phyloP scores from a whole-genome alignment of 1,139 yeast genomes.

The Pichia sp. region DNA sequence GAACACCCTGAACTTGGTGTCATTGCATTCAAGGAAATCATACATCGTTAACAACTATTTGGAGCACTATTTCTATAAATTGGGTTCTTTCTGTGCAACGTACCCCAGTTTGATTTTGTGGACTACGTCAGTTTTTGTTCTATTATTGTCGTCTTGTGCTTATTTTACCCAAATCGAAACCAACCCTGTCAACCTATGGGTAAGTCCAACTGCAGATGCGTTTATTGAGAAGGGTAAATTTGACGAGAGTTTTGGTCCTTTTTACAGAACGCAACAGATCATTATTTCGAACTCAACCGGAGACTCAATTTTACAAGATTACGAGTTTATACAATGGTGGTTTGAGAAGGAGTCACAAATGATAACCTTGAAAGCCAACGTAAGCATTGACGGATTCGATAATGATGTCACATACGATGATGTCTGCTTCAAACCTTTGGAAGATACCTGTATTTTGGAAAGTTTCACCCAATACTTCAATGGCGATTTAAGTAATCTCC shows the following conservation, averaged over 20 bases:
- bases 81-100: conserved; percentile 55
- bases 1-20: conserved; percentile 4
- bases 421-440: conserved; percentile 78
- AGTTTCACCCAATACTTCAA: conserved; percentile 85
- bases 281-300: conserved; percentile 69
- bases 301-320: conserved; percentile 47
- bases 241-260: conserved; percentile 84
- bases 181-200: conserved; percentile 85
- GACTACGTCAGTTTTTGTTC: conserved; percentile 42
- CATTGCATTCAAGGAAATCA: conserved; percentile 26
- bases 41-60: conserved; percentile 43
- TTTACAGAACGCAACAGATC: conserved; percentile 83
- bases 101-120: conserved; percentile 56
- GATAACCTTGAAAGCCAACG: conserved; percentile 24
- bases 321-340: conserved; percentile 84
- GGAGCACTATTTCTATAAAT: conserved; percentile 41
- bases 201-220: conserved; percentile 72
- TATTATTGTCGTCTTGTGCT: conserved; percentile 51
- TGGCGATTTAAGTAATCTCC: conserved; percentile 54
- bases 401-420: conserved; percentile 47
- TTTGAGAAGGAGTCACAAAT: conserved; percentile 65
- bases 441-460: conserved; percentile 80
- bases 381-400: conserved; percentile 17
- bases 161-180: conserved; percentile 59
- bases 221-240: conserved; percentile 63